Percentiles rank a stretch among this genome's conserved stretches.
These are phyloP conservation scores for Epichloe brachyelytri DNA, from an alignment of 2,329 filamentous ascomycete species.

Conservation along the genomic window DNA sequence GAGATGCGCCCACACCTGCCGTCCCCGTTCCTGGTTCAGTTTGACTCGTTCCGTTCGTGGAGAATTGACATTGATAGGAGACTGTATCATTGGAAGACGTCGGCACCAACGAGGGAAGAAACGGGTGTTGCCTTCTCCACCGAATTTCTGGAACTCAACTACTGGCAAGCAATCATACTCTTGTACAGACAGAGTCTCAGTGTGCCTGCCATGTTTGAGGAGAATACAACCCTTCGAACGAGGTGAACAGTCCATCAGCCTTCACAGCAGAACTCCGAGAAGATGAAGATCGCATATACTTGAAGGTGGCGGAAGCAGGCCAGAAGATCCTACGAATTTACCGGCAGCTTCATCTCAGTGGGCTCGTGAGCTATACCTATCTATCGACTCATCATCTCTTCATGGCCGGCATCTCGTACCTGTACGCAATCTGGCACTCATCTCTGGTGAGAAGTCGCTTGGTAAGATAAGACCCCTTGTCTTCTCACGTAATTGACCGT, in stretches of 20 bases:
- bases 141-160: constrained; percentile 87
- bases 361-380: constrained; percentile 92
- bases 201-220: constrained; percentile 72
- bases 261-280: constrained; percentile 54
- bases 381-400: constrained; percentile 92
- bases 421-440: constrained; percentile 97
- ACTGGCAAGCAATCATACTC: constrained; percentile 96
- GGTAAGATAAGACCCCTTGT: constrained; percentile 35
- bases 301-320: constrained; percentile 89
- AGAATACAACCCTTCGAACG: constrained; percentile 55
- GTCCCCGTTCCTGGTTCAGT: constrained; percentile 73
- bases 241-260: constrained; percentile 49
- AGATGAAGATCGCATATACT: constrained; percentile 82
- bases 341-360: constrained; percentile 72
- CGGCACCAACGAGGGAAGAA: constrained; percentile 61
- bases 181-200: constrained; percentile 84
- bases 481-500: neutral
- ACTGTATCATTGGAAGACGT: constrained; percentile 74
- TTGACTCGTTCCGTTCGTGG: constrained; percentile 81
- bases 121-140: constrained; percentile 83
- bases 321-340: constrained; percentile 88
- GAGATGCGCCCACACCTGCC: constrained; percentile 68
- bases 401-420: constrained; percentile 91
- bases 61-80: constrained; percentile 74
- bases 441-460: constrained; percentile 73